Base-by-base conservation (phyloP, 352 stramenopile genomes). In the Plasmopara muralis region DNA sequence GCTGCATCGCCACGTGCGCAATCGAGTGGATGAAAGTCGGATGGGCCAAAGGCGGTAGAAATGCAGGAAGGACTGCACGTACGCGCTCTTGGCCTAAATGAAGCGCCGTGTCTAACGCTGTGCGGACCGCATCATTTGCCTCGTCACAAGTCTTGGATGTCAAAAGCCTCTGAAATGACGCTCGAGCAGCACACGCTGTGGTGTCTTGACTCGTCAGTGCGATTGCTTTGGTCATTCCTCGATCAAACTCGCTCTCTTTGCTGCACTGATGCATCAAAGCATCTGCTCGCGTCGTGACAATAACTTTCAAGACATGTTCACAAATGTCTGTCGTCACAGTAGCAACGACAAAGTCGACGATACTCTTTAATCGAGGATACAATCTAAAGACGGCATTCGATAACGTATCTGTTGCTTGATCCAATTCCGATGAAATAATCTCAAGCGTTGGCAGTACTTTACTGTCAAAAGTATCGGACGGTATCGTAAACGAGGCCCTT, bases 331-430 rank as follows among this genome's bases (percentile, higher is more conserved):
- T 87, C 29, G 79, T 75, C 10, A 78, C 72, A 13, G 66, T 74
- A 14, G 71, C 72, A 6, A 87, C 78, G 7, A 89, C 72, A 53
- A 87, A 84, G 5, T 87, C 78, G 16, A 87, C 66, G 8, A 73
- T 65, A 10, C 55, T 55, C 37, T 83, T 77, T 15, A 87, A 34
- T 44, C 70, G 72, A 2, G 75, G 75, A 12, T 86, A 72, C 15
- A 80, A 42, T 46, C 85, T 89, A 62, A 85, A 87, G 44, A 87
- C 57, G 0, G 75, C 62, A 2, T 77, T 60, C 0, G 62, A 66
- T 12, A 89, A 49, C n/a, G 54, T 60, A 43, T 78, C 68, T 4
- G 58, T 53, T 28, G 71, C 64, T 38, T 66, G 31, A 35, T 12
- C 47, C 12, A 67, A 41, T 2, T 58, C 33, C 14, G 50, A 20